A percentile compares a stretch with the other conserved stretches of the same genome.
phyloP scores from a whole-genome alignment of 305 asterid species.

The Lippia alba region DNA sequence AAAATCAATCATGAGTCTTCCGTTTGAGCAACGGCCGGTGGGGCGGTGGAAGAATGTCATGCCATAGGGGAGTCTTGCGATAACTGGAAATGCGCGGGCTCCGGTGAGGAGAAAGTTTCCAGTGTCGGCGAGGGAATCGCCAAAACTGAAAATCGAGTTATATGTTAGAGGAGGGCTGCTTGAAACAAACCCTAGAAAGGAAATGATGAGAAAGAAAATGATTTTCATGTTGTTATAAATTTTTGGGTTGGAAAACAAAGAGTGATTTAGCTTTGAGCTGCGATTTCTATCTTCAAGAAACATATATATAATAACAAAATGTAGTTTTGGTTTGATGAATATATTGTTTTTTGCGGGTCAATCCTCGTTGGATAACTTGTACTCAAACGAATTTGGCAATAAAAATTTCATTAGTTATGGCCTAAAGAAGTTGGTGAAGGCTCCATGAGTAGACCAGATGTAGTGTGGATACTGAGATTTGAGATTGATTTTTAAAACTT shows the following conservation, averaged over 20 bases:
- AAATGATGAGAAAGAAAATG: slow-evolving; percentile 20
- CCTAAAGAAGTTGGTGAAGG: not conserved
- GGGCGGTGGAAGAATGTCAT: slow-evolving; percentile 56
- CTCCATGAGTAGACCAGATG: not conserved
- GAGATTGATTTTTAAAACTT: no score
- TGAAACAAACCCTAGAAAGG: slow-evolving; percentile 25
- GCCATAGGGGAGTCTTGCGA: slow-evolving; percentile 55
- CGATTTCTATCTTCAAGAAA: not conserved
- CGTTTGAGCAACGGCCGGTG: slow-evolving; percentile 63
- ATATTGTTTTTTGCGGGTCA: not conserved
- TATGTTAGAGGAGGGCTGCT: slow-evolving; percentile 31
- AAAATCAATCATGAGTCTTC: slow-evolving; percentile 59
- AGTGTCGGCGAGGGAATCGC: slow-evolving; percentile 62
- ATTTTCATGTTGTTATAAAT: slow-evolving; percentile 21
- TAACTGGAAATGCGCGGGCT: slow-evolving; percentile 54
- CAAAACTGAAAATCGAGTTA: slow-evolving; percentile 57
- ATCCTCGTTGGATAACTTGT: not conserved
- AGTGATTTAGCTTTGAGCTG: not conserved
- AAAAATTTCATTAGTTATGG: not conserved
- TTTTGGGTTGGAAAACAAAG: slow-evolving; percentile 1
- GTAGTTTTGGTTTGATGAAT: not conserved
- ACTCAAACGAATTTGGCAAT: not conserved
- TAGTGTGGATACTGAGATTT: no score
- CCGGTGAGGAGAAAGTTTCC: slow-evolving; percentile 59
- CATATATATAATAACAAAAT: not conserved